Base-by-base conservation (phyloP, 352 stramenopile species). In the Phytophthora colocasiae region DNA sequence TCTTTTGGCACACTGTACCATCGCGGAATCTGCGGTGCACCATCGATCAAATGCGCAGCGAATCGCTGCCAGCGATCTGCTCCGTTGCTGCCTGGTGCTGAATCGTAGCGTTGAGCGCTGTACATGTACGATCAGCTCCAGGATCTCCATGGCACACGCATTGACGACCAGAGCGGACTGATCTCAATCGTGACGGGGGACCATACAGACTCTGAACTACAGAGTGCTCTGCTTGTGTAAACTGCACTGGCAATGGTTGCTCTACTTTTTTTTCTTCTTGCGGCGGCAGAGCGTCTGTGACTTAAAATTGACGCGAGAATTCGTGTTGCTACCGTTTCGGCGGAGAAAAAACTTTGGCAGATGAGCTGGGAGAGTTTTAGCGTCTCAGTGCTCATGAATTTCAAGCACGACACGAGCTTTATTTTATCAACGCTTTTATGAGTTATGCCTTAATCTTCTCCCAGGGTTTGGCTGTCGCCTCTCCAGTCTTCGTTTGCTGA, bases 401-500 rank as follows among this genome's bases (percentile, higher is more conserved):
- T 55, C 58, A 66, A 66, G 27, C 27, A 31, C 2, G 43, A 40
- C 11, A 22, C 44, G 40, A n/a, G 15, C 15, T 46, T 63, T 26
- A 19, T 32, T 44, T 45, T 54, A 58, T 60, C 43, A 66, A 45
- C 26, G 49, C 43, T 43, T 59, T 61, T 59, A 53, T 1, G n/a
- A 51, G n/a, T 34, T 63, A 68, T 63, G 50, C 60, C 29, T 71
- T 70, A 43, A 73, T 49, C 52, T 81, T 78, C 50, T 85, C 76
- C 78, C 78, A 87, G 6, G 78, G 78, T 49, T 83, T 85, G 4
- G 54, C 22, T 29, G 55, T 52, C 10, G 38, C 49, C n/a, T 78
- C 66, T 6, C 31, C 34, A 15, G 34, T n/a, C 43, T 72, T 60
- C 56, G 54, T 69, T 43, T 63, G 56, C 32, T 75, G 45, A 40